A percentile compares a stretch with the other conserved stretches of the same genome.
These are phyloP conservation scores for Brassica cretica DNA, from an alignment of 345 rosid genomes.

Conservation along the genomic window DNA sequence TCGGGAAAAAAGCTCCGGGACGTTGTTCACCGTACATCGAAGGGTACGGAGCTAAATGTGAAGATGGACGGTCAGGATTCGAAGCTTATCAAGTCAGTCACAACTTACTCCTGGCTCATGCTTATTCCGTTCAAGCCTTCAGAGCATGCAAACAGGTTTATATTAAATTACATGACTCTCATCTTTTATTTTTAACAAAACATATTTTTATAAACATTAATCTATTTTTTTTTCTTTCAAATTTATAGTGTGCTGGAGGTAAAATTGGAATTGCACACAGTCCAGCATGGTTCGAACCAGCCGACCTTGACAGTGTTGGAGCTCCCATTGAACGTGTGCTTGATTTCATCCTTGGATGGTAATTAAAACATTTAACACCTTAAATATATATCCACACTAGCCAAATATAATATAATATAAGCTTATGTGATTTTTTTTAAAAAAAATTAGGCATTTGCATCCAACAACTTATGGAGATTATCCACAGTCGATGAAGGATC, in stretches of 20 bases:
- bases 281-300: conserved; percentile 44
- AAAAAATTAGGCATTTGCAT: conserved; percentile 39
- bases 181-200: not conserved
- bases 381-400: not conserved
- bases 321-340: conserved; percentile 32
- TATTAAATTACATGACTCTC: not conserved
- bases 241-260: conserved; percentile 31
- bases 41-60: not conserved
- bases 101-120: conserved; percentile 31
- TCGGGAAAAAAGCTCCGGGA: conserved; percentile 39
- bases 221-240: not conserved
- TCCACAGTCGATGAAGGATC: conserved; percentile 44
- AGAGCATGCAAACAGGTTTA: conserved; percentile 29
- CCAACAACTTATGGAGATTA: conserved; percentile 53
- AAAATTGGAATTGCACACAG: conserved; percentile 42
- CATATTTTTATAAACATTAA: not conserved
- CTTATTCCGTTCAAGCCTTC: conserved; percentile 20
- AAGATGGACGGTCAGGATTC: conserved; percentile 41
- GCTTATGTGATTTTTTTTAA: not conserved
- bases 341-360: conserved; percentile 44
- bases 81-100: conserved; percentile 41
- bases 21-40: conserved; percentile 36
- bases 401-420: not conserved
- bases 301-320: conserved; percentile 14
- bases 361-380: not conserved